Conservation (phyloP, 129 eudicot genomes). For the Artemisia annua region DNA sequence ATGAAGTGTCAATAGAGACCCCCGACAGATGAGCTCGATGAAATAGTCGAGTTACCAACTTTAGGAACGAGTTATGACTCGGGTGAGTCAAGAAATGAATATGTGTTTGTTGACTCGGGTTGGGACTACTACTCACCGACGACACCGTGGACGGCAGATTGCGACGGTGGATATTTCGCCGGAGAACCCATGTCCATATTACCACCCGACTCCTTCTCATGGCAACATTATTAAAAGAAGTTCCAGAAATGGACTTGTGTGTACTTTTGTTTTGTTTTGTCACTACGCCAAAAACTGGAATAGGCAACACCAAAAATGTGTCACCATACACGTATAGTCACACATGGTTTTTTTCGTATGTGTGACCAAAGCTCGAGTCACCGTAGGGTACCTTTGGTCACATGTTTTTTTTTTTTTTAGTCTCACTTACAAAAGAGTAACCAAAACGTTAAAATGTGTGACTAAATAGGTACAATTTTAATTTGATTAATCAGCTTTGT, state of each 20-base stretch:
- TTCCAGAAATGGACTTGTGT: slow-evolving; percentile 2
- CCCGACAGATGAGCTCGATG: slow-evolving; percentile 43
- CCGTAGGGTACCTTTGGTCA: too few relatives aligned
- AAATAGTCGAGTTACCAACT: slow-evolving; percentile 62
- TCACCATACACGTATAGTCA: too few relatives aligned
- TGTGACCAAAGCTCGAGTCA: too few relatives aligned
- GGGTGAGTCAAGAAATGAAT: slow-evolving; percentile 47
- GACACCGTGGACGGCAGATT: slow-evolving; percentile 34
- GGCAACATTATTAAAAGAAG: slow-evolving; percentile 43
- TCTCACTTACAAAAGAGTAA: too few relatives aligned
- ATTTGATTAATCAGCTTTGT: too few relatives aligned
- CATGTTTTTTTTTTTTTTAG: too few relatives aligned
- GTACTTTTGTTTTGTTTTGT: background rate
- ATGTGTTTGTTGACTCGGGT: slow-evolving; percentile 46
- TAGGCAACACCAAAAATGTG: too few relatives aligned
- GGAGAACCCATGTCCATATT: slow-evolving; percentile 26
- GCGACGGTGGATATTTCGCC: slow-evolving; percentile 32
- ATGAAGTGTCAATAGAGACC: slow-evolving; percentile 29
- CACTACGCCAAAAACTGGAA: too few relatives aligned
- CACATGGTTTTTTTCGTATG: too few relatives aligned
- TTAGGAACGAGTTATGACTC: slow-evolving; percentile 54
- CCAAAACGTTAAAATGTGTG: too few relatives aligned
- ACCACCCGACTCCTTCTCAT: slow-evolving; percentile 36
- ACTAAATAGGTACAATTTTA: too few relatives aligned
- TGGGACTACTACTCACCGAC: slow-evolving; percentile 38